A percentile compares a stretch with the other conserved stretches of the same genome.
These are phyloP conservation scores for Cordyceps cateniannulata DNA, from an alignment of 2,329 filamentous ascomycete species.

Conservation along the genomic window DNA sequence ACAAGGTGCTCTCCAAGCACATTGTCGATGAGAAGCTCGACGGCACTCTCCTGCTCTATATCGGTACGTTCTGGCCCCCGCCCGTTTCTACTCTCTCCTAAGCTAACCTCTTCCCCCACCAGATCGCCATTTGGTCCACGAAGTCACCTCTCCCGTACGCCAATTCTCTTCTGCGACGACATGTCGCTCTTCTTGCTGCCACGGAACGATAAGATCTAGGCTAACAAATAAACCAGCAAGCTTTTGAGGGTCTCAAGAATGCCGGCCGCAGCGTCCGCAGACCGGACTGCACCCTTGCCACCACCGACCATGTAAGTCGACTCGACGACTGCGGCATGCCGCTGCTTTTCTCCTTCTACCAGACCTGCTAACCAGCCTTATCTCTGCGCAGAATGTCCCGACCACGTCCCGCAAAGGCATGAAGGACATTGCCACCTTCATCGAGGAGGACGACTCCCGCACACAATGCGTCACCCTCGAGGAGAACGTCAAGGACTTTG, in stretches of 20 bases:
- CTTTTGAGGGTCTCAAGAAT: slow-evolving; percentile 91
- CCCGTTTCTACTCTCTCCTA: background rate
- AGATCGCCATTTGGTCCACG: slow-evolving; percentile 95
- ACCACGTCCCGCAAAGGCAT: slow-evolving; percentile 85
- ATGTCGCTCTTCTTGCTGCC: background rate
- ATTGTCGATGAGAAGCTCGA: slow-evolving; percentile 94
- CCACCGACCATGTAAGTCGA: slow-evolving; percentile 82
- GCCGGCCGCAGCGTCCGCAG: slow-evolving; percentile 81
- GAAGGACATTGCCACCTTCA: slow-evolving; percentile 90
- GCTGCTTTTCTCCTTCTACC: background rate
- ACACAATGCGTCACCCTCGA: slow-evolving; percentile 93
- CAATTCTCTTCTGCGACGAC: background rate
- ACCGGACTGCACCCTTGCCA: slow-evolving; percentile 94
- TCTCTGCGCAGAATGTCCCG: slow-evolving; percentile 68
- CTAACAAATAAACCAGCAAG: slow-evolving; percentile 56
- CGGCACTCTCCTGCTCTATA: slow-evolving; percentile 88
- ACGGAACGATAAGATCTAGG: slow-evolving; percentile 9
- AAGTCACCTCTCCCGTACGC: slow-evolving; percentile 90
- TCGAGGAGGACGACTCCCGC: slow-evolving; percentile 89
- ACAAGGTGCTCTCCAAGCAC: slow-evolving; percentile 94
- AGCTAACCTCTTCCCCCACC: background rate
- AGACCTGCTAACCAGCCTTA: background rate
- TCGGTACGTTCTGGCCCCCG: slow-evolving; percentile 52
- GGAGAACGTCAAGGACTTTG: slow-evolving; percentile 95
- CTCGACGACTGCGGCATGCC: background rate